These are phyloP conservation scores for Jacaranda mimosifolia DNA, from an alignment of 257 asterid species.

Conservation along the genomic window DNA sequence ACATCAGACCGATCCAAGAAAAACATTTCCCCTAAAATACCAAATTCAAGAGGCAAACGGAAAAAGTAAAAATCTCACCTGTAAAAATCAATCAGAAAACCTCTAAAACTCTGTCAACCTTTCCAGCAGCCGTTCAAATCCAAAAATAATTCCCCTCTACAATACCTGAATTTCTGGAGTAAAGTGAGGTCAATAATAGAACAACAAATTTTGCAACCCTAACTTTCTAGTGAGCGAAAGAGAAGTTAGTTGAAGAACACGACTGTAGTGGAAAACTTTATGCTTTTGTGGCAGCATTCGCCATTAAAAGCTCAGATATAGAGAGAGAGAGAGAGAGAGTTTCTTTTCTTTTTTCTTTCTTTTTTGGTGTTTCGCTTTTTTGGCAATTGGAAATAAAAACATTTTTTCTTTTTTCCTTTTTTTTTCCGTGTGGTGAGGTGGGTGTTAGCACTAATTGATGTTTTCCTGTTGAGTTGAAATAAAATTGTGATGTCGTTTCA, in stretches of 20 bases:
- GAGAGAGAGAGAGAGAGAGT: constrained; percentile 32
- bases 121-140: constrained; percentile 36
- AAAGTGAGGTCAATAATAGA: constrained; percentile 21
- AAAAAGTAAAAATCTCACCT: constrained; percentile 27
- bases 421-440: background rate
- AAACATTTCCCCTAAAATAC: constrained; percentile 24
- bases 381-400: constrained; percentile 31
- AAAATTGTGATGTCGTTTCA: constrained; percentile 25
- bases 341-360: background rate
- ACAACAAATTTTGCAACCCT: constrained; percentile 34
- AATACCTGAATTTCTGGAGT: constrained; percentile 12
- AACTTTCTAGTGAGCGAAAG: constrained; percentile 30
- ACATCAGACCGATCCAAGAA: constrained; percentile 46
- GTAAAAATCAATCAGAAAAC: constrained; percentile 28
- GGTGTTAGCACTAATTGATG: background rate
- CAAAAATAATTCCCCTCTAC: constrained; percentile 24
- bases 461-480: constrained; percentile 34
- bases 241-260: constrained; percentile 42
- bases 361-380: constrained; percentile 14
- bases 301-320: constrained; percentile 44
- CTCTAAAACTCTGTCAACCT: constrained; percentile 29
- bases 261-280: constrained; percentile 45
- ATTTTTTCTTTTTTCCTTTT: background rate
- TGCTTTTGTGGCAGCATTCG: constrained; percentile 44
- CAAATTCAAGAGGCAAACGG: constrained; percentile 25